Evolutionary conservation across 2,329 filamentous ascomycete genomes (phyloP), one percentile per base, ranked within the genome.

Genomic region (Colletotrichum falcatum): DNA sequence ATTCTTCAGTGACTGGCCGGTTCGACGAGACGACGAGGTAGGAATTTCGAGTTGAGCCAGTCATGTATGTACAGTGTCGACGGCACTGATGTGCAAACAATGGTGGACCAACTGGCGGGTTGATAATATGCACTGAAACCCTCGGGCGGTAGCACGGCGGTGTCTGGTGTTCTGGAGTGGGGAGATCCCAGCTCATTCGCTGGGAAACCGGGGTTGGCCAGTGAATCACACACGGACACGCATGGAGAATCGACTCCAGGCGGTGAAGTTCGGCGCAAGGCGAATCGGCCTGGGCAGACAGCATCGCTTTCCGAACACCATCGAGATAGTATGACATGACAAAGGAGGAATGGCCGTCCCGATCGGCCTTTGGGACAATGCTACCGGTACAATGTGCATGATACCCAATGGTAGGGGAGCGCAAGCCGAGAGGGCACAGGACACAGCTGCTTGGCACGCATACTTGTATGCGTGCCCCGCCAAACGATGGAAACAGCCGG

Each of bases 401-500:
- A 58, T 35, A 48, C 33, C 58, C 61, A 53, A 54, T 42, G 48
- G 53, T 23, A 65, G 61, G 56, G 64, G 49, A 42, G 11, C 37
- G 64, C 11, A 37, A 39, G 42, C 54, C 54, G 64, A 67, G 30
- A 20, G 60, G 62, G 39, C 48, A 44, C 55, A 49, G 28, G 56
- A 55, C 42, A 44, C 37, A 37, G 54, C 56, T 54, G 46, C 71
- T 73, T 73, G 71, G 71, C 69, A n/a, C 65, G 61, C 66, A 61
- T 67, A 16, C 35, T 14, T n/a, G 35, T 37, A 44, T 46, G n/a
- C 48, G 30, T 61, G 63, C 42, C 51, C 70, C 70, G 62, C 58
- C 53, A 56, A 59, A 56, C 39, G 49, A 67, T 72, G 62, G 69
- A 64, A 73, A 67, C 71, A 73, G 53, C 70, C 66, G 71, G 72